Evolutionary conservation across 805 yeast species (phyloP).

Genomic region (Pichia gijzeniarum): DNA sequence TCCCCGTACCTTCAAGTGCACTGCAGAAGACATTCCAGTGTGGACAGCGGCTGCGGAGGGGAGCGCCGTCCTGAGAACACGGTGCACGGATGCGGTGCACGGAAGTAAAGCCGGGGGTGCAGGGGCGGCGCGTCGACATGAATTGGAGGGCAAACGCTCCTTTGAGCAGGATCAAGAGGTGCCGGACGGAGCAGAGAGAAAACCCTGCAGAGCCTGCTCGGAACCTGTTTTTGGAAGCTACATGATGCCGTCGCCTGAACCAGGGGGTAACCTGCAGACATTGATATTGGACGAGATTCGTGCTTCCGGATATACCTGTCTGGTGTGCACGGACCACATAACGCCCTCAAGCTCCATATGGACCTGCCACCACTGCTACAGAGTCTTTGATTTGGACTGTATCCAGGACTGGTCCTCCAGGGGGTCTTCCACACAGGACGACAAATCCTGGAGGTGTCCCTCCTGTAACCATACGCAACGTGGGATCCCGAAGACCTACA

Average conservation of each 20-base stretch:
- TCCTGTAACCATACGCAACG: slow-evolving; percentile 52
- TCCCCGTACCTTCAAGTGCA: no score
- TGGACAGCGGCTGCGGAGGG: no score
- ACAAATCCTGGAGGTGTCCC: slow-evolving; percentile 80
- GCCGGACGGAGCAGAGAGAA: no score
- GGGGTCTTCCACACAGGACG: slow-evolving; percentile 57
- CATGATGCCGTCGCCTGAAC: background rate
- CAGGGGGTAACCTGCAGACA: background rate
- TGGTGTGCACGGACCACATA: slow-evolving; percentile 83
- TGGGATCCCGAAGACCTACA: slow-evolving; percentile 48
- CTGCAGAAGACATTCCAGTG: no score
- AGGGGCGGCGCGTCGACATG: background rate
- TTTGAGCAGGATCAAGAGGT: no score
- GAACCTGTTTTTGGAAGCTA: no score
- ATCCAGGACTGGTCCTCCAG: slow-evolving; percentile 80
- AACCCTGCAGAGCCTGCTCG: no score
- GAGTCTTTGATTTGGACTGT: slow-evolving; percentile 84
- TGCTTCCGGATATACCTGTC: slow-evolving; percentile 70
- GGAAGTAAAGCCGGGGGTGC: background rate
- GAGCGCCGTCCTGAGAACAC: no score
- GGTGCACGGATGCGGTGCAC: slow-evolving; percentile 3
- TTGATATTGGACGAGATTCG: slow-evolving; percentile 52
- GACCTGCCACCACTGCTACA: slow-evolving; percentile 70
- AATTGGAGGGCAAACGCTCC: no score
- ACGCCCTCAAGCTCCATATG: slow-evolving; percentile 62